A percentile compares a stretch with the other conserved stretches of the same genome.
Conservation (phyloP, 1,284 basidiomycete species). For the Irpex sp. region DNA sequence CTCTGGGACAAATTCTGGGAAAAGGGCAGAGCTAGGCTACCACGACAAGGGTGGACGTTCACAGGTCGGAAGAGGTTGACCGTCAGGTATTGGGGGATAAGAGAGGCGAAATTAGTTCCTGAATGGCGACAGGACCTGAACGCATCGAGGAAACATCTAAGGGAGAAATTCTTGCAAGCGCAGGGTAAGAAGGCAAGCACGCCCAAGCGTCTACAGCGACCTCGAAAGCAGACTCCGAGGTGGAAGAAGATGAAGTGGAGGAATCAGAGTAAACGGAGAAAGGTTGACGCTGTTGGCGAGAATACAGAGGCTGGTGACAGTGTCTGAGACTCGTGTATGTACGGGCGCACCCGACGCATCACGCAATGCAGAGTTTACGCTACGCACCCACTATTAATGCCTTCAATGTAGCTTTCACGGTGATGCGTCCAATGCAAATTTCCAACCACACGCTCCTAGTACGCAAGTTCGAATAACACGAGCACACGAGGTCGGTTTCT, state of each 20-base stretch:
- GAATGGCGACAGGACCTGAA: background rate
- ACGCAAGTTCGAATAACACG: too few species aligned
- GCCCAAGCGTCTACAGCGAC: background rate
- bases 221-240: background rate
- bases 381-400: too few species aligned
- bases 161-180: background rate
- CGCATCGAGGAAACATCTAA: background rate
- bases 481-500: too few species aligned
- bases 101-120: background rate
- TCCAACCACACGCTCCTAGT: too few species aligned
- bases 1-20: background rate
- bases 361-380: too few species aligned
- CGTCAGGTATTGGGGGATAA: background rate
- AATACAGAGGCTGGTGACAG: too few species aligned
- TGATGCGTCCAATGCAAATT: too few species aligned
- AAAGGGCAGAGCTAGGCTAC: background rate
- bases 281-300: too few species aligned
- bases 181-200: background rate
- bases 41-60: background rate
- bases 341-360: too few species aligned
- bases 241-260: slow-evolving; percentile 2
- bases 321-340: too few species aligned
- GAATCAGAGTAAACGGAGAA: background rate
- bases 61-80: background rate
- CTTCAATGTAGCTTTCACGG: too few species aligned